Evolutionary conservation across 2,329 filamentous ascomycete genomes (phyloP).

Genomic region (Sphaerulina populicola): DNA sequence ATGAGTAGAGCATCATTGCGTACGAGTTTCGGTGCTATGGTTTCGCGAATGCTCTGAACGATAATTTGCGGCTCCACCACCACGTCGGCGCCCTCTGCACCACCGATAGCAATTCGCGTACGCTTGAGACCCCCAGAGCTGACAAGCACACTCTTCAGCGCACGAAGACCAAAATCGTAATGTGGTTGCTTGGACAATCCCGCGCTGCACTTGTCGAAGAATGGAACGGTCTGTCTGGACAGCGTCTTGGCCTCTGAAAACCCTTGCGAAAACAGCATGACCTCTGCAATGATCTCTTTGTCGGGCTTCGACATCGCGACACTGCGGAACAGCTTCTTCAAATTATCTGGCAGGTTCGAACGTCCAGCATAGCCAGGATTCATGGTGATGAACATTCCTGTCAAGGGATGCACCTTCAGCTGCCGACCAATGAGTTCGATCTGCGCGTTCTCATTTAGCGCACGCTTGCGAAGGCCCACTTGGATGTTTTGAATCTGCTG

Average conservation of each 20-base stretch:
- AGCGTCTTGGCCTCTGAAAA: slow-evolving; percentile 93
- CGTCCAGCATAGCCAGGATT: slow-evolving; percentile 97
- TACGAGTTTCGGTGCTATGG: slow-evolving; percentile 94
- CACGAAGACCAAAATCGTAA: slow-evolving; percentile 97
- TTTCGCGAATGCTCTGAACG: slow-evolving; percentile 95
- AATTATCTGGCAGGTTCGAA: slow-evolving; percentile 94
- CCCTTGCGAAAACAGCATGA: slow-evolving; percentile 99
- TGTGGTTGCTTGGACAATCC: slow-evolving; percentile 91
- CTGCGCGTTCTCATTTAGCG: slow-evolving; percentile 71
- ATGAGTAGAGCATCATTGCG: slow-evolving; percentile 84
- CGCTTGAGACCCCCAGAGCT: slow-evolving; percentile 96
- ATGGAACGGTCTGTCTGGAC: slow-evolving; percentile 92
- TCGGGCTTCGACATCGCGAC: slow-evolving; percentile 99
- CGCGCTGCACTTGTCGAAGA: slow-evolving; percentile 84
- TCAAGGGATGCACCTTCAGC: slow-evolving; percentile 80
- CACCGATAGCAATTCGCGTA: slow-evolving; percentile 56
- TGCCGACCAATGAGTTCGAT: slow-evolving; percentile 93
- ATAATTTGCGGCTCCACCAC: slow-evolving; percentile 93
- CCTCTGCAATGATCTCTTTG: slow-evolving; percentile 98
- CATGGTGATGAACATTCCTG: slow-evolving; percentile 99
- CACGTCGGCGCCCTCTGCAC: slow-evolving; percentile 51
- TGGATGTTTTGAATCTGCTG: slow-evolving; percentile 99
- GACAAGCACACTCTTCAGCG: slow-evolving; percentile 94
- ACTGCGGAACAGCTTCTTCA: slow-evolving; percentile 99
- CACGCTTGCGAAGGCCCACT: slow-evolving; percentile 79